Evolutionary conservation across 2,329 filamentous ascomycete genomes (phyloP).

Genomic region (Colletotrichum echinochloae): DNA sequence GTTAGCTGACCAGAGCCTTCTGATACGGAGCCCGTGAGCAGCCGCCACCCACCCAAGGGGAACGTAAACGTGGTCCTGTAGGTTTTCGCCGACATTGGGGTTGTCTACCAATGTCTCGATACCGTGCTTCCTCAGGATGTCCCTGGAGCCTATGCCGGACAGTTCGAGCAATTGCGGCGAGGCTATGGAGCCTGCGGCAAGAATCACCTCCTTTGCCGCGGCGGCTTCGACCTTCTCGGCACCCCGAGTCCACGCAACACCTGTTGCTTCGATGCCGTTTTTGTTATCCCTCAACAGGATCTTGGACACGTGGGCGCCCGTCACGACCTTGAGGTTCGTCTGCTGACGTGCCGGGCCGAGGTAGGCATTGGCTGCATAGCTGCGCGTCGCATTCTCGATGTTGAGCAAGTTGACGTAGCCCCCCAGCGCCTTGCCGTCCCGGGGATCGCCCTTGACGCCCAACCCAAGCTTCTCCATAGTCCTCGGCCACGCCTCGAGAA

Average conservation of each 20-base stretch:
- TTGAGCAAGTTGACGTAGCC: conserved; percentile 39
- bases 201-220: conserved; percentile 62
- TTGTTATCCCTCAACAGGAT: conserved; percentile 41
- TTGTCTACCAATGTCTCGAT: conserved; percentile 49
- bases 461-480: conserved; percentile 39
- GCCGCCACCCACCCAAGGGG: conserved; percentile 10
- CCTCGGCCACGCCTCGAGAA: conserved; percentile 30
- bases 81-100: conserved; percentile 54
- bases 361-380: conserved; percentile 45
- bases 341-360: conserved; percentile 38
- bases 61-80: conserved; percentile 50
- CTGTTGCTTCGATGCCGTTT: conserved; percentile 35
- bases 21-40: accelerated
- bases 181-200: conserved; percentile 68
- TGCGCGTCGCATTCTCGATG: conserved; percentile 44
- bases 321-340: conserved; percentile 45
- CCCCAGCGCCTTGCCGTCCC: conserved; percentile 40
- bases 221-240: conserved; percentile 33
- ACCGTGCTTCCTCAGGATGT: conserved; percentile 48
- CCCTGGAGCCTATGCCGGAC: conserved; percentile 66
- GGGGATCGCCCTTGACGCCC: conserved; percentile 38
- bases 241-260: conserved; percentile 35
- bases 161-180: conserved; percentile 71
- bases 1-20: not conserved
- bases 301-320: conserved; percentile 40